Evolutionary conservation across 805 yeast genomes (phyloP).

Genomic region (Torulaspora delbrueckii): DNA sequence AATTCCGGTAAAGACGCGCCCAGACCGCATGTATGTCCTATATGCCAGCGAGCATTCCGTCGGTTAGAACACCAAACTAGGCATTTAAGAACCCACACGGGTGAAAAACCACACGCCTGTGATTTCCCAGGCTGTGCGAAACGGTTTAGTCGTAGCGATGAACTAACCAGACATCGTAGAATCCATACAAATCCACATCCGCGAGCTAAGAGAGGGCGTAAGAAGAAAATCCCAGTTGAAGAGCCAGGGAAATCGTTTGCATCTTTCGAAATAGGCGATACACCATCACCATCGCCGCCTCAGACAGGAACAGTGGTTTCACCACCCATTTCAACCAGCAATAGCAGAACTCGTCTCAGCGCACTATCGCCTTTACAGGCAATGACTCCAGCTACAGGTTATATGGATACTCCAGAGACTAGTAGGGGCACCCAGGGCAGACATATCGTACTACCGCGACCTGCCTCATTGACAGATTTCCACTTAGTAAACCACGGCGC

Average conservation of each 20-base stretch:
- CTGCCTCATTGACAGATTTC: conserved; percentile 25
- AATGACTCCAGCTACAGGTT: conserved; percentile 49
- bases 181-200: conserved; percentile 71
- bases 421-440: conserved; percentile 1
- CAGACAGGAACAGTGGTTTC: not conserved
- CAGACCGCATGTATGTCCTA: conserved; percentile 67
- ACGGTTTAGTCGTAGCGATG: conserved; percentile 66
- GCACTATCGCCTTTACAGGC: conserved; percentile 52
- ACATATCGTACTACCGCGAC: conserved; percentile 20
- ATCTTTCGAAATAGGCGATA: conserved; percentile 6
- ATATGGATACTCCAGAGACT: conserved; percentile 22
- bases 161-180: conserved; percentile 65
- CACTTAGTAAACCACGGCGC: conserved; percentile 5
- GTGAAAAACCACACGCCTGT: conserved; percentile 78
- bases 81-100: conserved; percentile 75
- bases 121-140: conserved; percentile 66
- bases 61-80: conserved; percentile 74
- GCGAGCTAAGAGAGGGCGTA: conserved; percentile 50
- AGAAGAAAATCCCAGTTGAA: conserved; percentile 31
- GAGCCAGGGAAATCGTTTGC: conserved; percentile 6
- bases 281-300: conserved; percentile 9
- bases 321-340: conserved; percentile 7
- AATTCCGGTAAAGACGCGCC: conserved; percentile 29
- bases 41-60: conserved; percentile 70
- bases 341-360: conserved; percentile 28